Evolutionary conservation across 148 eudicot genomes (phyloP).

Genomic region (Amaranthus hypochondriacus): DNA sequence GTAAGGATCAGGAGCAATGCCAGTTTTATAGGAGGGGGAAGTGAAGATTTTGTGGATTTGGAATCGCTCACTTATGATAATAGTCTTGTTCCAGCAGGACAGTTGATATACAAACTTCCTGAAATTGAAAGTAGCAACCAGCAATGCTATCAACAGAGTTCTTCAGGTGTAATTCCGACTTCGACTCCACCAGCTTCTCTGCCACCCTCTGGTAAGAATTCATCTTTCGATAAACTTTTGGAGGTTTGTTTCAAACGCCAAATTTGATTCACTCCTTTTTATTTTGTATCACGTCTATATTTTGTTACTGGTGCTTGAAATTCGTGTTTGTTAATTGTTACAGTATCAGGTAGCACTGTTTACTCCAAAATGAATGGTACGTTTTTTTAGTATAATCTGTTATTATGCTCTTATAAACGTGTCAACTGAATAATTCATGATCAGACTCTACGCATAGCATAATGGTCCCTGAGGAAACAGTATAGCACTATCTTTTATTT

Average conservation of each 20-base stretch:
- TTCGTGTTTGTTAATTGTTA: slow-evolving; percentile 13
- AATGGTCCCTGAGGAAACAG: too few species aligned
- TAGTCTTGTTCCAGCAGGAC: slow-evolving; percentile 61
- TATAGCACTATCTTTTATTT: too few species aligned
- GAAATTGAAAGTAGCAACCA: slow-evolving; percentile 31
- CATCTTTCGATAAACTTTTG: slow-evolving; percentile 1
- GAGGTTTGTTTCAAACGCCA: neutral
- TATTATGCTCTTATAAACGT: neutral
- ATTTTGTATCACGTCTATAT: neutral
- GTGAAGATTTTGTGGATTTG: slow-evolving; percentile 45
- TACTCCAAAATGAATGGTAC: slow-evolving; percentile 32
- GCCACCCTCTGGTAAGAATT: slow-evolving; percentile 46
- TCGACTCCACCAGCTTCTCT: slow-evolving; percentile 32
- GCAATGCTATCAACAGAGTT: slow-evolving; percentile 30
- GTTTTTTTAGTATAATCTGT: neutral
- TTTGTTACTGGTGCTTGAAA: neutral
- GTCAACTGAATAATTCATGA: neutral
- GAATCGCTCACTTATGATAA: slow-evolving; percentile 66
- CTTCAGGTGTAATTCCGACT: slow-evolving; percentile 23
- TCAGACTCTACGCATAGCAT: neutral
- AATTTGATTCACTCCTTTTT: neutral
- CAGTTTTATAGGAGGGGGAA: slow-evolving; percentile 39
- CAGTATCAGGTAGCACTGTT: slow-evolving; percentile 31
- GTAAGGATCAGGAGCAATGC: slow-evolving; percentile 50
- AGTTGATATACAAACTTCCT: slow-evolving; percentile 33